Evolutionary conservation across 768 basidiomycete species (phyloP), one percentile per base, ranked within the genome.

Genomic region (Gloeostereum incarnatum): DNA sequence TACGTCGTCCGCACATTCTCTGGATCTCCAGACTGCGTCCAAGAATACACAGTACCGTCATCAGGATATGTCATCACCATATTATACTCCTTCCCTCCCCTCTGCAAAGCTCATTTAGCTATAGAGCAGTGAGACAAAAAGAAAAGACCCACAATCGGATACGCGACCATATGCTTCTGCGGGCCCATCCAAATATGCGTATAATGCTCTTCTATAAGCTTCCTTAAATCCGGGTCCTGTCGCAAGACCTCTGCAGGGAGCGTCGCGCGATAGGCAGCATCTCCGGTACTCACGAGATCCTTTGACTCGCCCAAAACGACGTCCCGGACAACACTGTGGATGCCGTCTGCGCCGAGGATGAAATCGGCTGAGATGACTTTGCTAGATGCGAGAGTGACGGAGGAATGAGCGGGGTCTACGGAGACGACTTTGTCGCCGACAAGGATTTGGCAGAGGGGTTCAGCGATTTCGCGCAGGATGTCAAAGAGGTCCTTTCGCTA

Each of bases 1-100:
- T 62, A 76, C 13, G 68, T 66, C 3, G 51, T 57, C 33, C 59
- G 60, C 65, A 77, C 72, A 49, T 68, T 64, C 4, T 65, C 58
- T 1, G 58, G 56, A 16, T 58, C 62, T 5, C 66, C 70, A 36
- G 62, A 51, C 0, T 59, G 55, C 2, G 58, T 60, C 64, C 65
- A 71, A n/a, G 66, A 62, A 42, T 75, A 71, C 5, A 60, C 56
- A 5, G 58, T 50, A 0, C 52, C 60, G 6, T 52, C 49, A 39
- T 59, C 69, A 1, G 65, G 66, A 42, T 67, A 67, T 2, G 54
- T 26, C 41, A 72, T 36, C 8, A 73, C 70, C 7, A 74, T 41
- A 38, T 73, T 72, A 29, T 62, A 73, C 37, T 65, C 57, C 32
- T 56, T 58, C 39, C 58, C 62, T 1, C 51, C 59, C 22, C 68